phyloP scores from a whole-genome alignment of 129 eudicot species.

The Escallonia herrerae region DNA sequence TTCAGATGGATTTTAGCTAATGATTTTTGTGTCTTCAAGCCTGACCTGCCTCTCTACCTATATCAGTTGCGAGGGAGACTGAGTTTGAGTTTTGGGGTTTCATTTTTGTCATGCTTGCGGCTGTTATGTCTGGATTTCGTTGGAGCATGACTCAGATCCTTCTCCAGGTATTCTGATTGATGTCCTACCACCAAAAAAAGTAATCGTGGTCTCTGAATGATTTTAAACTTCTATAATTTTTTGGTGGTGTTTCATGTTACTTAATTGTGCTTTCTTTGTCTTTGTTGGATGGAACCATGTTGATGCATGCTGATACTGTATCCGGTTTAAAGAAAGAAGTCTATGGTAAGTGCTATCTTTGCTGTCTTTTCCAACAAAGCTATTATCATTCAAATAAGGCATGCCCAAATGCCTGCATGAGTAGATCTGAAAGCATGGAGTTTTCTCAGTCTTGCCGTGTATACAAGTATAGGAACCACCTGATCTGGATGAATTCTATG shows the following conservation, averaged over 20 bases:
- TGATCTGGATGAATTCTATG: neutral
- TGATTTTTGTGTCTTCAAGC: neutral
- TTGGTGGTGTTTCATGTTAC: slow-evolving; percentile 1
- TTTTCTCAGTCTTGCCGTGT: neutral
- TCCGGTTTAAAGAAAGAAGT: slow-evolving; percentile 60
- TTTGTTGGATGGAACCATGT: slow-evolving; percentile 25
- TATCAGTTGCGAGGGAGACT: slow-evolving; percentile 85
- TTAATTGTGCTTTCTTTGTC: slow-evolving; percentile 19
- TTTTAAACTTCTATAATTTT: too few species aligned
- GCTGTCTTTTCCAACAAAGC: neutral
- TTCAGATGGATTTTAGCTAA: too few species aligned
- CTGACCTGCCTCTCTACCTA: slow-evolving; percentile 4
- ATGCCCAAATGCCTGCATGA: neutral
- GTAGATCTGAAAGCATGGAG: neutral
- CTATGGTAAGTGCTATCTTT: slow-evolving; percentile 64
- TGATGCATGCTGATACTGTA: slow-evolving; percentile 26
- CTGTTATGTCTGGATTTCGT: slow-evolving; percentile 99
- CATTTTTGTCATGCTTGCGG: slow-evolving; percentile 91
- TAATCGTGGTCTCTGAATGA: neutral
- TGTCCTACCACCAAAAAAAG: neutral
- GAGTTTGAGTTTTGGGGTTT: slow-evolving; percentile 96
- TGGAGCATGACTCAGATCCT: slow-evolving; percentile 99
- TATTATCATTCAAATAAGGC: neutral
- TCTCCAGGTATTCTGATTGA: slow-evolving; percentile 61
- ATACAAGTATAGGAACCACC: neutral